Base-by-base conservation (phyloP, 192 early-diverging fungal species). In the Podila minutissima region DNA sequence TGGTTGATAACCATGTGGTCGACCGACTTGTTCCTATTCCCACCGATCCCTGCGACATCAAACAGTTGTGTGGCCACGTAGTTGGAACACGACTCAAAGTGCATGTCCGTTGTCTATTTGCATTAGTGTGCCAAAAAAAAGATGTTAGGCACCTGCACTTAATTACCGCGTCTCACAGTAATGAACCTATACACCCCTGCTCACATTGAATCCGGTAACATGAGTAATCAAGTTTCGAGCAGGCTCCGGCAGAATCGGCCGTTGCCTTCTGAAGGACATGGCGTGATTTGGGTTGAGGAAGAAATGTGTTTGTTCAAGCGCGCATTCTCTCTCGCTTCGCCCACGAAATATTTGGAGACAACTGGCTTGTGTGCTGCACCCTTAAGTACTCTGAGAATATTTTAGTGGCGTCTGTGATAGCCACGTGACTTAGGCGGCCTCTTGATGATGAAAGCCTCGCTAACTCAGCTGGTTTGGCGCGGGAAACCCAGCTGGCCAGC, bases 121-220 rank as follows among this genome's bases (percentile, higher is more conserved):
- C 41, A 28, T 17, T 20, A 38, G 46, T 37, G 6, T 37, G 13
- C 22, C 17, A 33, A 63, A 12, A 65, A 50, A 2, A 50, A 11
- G 63, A 38, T 22, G 41, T 19, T 15, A 26, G 22, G 8, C 17
- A 5, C 31, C 7, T 51, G 22, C 22, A 24, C 29, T 24, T 24
- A 28, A 29, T 50, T 65, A 6, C 26, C 7, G 2, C 3, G 33
- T 29, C 50, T 12, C 17, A 7, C 17, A n/a, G 37, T 1, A 4
- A 19, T 26, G 1, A 5, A 46, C 20, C 33, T n/a, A 2, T 15
- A 48, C 15, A 62, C 7, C 48, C 15, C 8, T 24, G 41, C 62
- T 12, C 57, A 73, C 77, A 26, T 81, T 51, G 58, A 81, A 69
- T 53, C 77, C 77, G 5, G 77, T 81, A 5, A 69, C 62, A 19